phyloP scores from a whole-genome alignment of 2,329 filamentous ascomycete species.

The Colletotrichum zoysiae region DNA sequence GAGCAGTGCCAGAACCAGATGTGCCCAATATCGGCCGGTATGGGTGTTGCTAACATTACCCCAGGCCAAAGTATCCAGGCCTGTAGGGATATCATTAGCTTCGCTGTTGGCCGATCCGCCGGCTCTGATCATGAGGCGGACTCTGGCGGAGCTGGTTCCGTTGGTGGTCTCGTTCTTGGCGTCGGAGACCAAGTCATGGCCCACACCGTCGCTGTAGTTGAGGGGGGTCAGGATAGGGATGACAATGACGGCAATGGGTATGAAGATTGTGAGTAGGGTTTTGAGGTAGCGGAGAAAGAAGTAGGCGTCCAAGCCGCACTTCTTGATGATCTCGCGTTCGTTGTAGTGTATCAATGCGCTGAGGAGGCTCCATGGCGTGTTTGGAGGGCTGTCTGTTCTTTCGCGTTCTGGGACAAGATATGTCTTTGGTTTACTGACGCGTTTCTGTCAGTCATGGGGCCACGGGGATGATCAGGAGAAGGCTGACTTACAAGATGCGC shows the following conservation, averaged over 20 bases:
- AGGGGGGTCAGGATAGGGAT: conserved; percentile 88
- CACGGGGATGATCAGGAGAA: conserved; percentile 10
- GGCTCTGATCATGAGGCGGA: conserved; percentile 47
- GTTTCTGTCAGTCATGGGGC: conserved; percentile 38
- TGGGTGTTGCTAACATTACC: conserved; percentile 81
- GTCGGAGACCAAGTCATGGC: conserved; percentile 62
- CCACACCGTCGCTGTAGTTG: conserved; percentile 80
- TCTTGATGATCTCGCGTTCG: conserved; percentile 88
- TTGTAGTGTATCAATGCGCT: conserved; percentile 74
- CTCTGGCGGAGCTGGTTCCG: conserved; percentile 44
- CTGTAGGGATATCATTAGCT: conserved; percentile 54
- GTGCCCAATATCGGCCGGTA: conserved; percentile 82
- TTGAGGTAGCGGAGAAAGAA: conserved; percentile 93
- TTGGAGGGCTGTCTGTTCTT: conserved; percentile 80
- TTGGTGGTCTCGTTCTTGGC: conserved; percentile 1
- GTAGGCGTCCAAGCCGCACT: conserved; percentile 96
- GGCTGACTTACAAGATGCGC: conserved; percentile 79
- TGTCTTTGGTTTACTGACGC: conserved; percentile 79
- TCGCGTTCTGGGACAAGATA: conserved; percentile 89
- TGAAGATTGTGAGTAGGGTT: conserved; percentile 87
- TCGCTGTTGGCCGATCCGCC: conserved; percentile 47
- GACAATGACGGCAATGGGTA: conserved; percentile 82
- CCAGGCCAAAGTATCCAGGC: conserved; percentile 88
- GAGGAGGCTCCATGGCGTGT: conserved; percentile 64
- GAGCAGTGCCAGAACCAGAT: conserved; percentile 81